phyloP scores from a whole-genome alignment of 1,284 basidiomycete species.

The Peniophora sp. region DNA sequence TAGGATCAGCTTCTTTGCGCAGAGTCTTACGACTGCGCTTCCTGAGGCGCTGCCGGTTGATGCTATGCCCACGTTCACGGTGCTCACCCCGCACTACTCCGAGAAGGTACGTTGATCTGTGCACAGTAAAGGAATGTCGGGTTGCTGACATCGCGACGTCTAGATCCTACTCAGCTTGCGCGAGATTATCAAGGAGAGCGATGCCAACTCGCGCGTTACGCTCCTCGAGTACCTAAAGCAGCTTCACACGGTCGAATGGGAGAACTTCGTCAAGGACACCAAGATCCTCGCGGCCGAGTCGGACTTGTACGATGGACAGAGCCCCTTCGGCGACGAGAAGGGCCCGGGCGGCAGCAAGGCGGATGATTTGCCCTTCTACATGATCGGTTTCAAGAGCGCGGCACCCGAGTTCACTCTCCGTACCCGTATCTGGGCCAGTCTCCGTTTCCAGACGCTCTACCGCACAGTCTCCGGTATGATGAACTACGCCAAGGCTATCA shows the following conservation, averaged over 20 bases:
- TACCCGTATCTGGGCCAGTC: constrained; percentile 97
- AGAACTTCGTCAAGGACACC: constrained; percentile 99
- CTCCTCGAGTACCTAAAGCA: constrained; percentile 97
- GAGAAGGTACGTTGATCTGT: constrained; percentile 70
- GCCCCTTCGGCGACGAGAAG: constrained; percentile 86
- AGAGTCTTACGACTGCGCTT: constrained; percentile 84
- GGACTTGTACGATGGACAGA: constrained; percentile 74
- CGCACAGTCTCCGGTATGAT: constrained; percentile 99
- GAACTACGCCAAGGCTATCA: constrained; percentile 99
- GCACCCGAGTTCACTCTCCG: constrained; percentile 97
- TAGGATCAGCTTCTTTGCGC: constrained; percentile 94
- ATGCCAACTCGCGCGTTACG: constrained; percentile 91
- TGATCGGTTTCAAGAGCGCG: constrained; percentile 98
- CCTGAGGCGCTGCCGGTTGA: constrained; percentile 89
- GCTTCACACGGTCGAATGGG: constrained; percentile 97
- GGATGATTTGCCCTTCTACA: constrained; percentile 97
- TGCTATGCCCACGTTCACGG: constrained; percentile 96
- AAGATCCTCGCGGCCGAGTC: constrained; percentile 98
- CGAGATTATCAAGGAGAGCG: constrained; percentile 95
- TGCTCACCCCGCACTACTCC: constrained; percentile 91
- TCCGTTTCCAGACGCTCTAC: constrained; percentile 97
- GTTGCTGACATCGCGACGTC: constrained; percentile 7
- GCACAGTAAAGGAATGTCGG: too few relatives aligned
- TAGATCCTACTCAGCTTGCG: constrained; percentile 86
- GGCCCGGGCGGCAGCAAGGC: constrained; percentile 58